Evolutionary conservation across 257 asterid species (phyloP), one percentile per base, ranked within the genome.

Genomic region (Scutellaria barbata): DNA sequence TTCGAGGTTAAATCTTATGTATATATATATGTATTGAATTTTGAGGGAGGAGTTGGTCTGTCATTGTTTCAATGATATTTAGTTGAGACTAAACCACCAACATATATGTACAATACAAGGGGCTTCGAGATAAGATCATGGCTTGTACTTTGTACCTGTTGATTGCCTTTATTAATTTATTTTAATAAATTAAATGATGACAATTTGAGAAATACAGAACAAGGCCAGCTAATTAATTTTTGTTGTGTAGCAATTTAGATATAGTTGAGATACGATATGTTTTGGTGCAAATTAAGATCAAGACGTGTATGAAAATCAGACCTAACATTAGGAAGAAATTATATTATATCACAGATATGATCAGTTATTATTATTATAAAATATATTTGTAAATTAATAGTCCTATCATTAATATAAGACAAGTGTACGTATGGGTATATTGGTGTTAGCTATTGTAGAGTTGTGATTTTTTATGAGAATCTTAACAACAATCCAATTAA

Each of bases 221-320:
- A 61, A 52, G 6, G 63, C 72, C 81, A 81, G 66, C 71, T 18
- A 41, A 17, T 65, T 74, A 71, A 60, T 55, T 74, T 73, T 66
- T 30, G 60, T 69, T 60, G 46, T 67, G 67, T 74, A 74, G 71
- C 68, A 20, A 54, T 69, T 78, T 45, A 68, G 63, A 64, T 14
- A 52, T 43, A 71, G 59, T 50, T 37, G 47, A 73, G 41, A 30
- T 55, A 22, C 42, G 47, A 46, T 55, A 54, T 46, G 45, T 74
- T 68, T 69, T 68, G 64, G 64, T 73, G 66, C 59, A 30, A 16
- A 53, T 53, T 18, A 61, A 56, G 58, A 4, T 30, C 5, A 65
- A 75, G 75, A 81, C 81, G 82, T 76, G 81, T 76, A 82, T 47
- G 6, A 18, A 68, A 73, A 66, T 74, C 41, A 20, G 8, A 72